Evolutionary conservation across 1,139 yeast genomes (phyloP).

Genomic region (Geotrichum restrictum): DNA sequence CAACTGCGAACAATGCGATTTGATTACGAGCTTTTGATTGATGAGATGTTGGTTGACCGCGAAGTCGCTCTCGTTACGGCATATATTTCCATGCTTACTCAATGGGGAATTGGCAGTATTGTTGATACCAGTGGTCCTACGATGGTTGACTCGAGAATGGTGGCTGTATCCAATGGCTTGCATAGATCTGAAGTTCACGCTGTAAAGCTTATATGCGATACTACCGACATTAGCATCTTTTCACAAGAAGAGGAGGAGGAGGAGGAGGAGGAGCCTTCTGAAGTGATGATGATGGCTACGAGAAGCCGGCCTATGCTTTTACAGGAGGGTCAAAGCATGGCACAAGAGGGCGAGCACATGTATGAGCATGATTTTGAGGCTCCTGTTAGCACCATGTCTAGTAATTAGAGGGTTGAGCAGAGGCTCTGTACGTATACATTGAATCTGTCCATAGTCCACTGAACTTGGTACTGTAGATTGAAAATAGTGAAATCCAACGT

Average conservation of each 20-base stretch:
- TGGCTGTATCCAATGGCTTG: background rate
- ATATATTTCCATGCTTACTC: slow-evolving; percentile 57
- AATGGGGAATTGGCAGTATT: slow-evolving; percentile 56
- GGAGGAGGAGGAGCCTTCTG: no score
- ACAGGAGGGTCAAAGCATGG: no score
- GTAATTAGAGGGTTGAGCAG: no score
- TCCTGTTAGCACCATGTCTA: no score
- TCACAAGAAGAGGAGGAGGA: background rate
- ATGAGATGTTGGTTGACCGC: slow-evolving; percentile 46
- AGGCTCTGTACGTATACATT: no score
- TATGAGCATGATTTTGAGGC: no score
- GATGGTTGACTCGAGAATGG: slow-evolving; percentile 19
- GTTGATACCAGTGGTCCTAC: slow-evolving; percentile 57
- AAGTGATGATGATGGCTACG: background rate
- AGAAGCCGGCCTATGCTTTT: background rate
- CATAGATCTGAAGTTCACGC: slow-evolving; percentile 2
- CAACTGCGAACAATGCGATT: slow-evolving; percentile 56
- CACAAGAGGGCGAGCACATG: no score
- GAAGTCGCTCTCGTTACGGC: slow-evolving; percentile 56
- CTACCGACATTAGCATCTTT: background rate
- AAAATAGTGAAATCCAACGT: background rate
- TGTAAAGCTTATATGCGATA: slow-evolving; percentile 15
- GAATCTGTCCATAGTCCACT: no score
- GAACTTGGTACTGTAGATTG: background rate
- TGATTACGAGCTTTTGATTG: slow-evolving; percentile 56